Evolutionary conservation across 2,329 filamentous ascomycete species (phyloP), one percentile per base, ranked within the genome.

Genomic region (Raffaelea deltoideospora): DNA sequence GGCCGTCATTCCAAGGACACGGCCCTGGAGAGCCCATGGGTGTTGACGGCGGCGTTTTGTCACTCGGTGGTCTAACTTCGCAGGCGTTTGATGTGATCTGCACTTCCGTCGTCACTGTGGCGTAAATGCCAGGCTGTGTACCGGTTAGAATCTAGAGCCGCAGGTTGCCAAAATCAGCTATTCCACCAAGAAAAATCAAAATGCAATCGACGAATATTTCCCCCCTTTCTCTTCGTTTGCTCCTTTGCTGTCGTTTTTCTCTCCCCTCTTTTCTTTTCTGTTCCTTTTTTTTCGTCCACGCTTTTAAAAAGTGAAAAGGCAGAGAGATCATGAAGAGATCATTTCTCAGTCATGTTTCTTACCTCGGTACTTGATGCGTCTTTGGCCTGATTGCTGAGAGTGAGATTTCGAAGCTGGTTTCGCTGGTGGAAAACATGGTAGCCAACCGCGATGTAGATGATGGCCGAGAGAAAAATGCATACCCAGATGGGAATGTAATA

Each of bases 401-500:
- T 67, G 29, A 75, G 51, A 49, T 73, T 73, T 30, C 59, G 63
- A 34, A 71, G 54, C 41, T 61, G 59, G 41, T 75, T 74, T 9
- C 71, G 57, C 34, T 69, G 65, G 38, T 64, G 67, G 45, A 75
- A 75, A 18, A 76, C 70, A 35, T 72, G 65, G 45, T 67, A 73
- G 18, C 71, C 71, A 31, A 76, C 69, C 22, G 69, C 54, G 17
- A 66, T 53, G 44, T 76, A 75, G 38, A 73, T 70, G 34, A 68
- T 38, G 14, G 65, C 53, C 0, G 70, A 74, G 11, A 70, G 53
- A 32, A 63, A 51, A 36, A 72, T 73, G 49, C 70, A 76, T 10
- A 68, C 57, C 70, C 70, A 75, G 33, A 75, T 69, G 3, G 72
- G 65, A 43, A 75, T 59, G 48, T 76, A 76, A 50, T 75, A 76